Evolutionary conservation across 257 asterid species (phyloP).

Genomic region (Leonotis leonurus): DNA sequence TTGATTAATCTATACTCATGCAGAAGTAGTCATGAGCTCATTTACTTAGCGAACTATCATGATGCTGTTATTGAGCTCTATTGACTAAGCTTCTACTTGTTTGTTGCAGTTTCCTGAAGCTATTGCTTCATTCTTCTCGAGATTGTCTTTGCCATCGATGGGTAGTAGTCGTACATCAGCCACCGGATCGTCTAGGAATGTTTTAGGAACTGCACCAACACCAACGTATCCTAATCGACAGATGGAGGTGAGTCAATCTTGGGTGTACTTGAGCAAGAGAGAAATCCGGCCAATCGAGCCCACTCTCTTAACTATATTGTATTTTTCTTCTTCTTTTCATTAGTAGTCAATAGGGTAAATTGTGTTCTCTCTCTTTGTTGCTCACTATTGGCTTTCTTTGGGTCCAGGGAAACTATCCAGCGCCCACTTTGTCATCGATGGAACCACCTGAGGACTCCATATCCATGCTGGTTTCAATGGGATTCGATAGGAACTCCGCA

Average conservation of each 20-base stretch:
- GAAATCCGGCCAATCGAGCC: no score
- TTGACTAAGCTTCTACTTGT: constrained; percentile 16
- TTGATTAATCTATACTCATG: no score
- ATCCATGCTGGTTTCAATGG: constrained; percentile 75
- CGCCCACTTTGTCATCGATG: constrained; percentile 25
- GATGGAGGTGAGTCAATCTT: constrained; percentile 44
- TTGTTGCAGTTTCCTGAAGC: constrained; percentile 73
- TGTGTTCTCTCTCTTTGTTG: not conserved
- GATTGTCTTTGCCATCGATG: constrained; percentile 60
- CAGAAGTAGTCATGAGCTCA: no score
- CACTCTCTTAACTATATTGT: not conserved
- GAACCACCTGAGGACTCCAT: constrained; percentile 89
- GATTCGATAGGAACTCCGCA: constrained; percentile 82
- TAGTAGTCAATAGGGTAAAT: no score
- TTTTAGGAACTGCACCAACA: constrained; percentile 56
- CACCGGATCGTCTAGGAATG: constrained; percentile 57
- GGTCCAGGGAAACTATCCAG: constrained; percentile 48
- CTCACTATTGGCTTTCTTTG: constrained; percentile 1
- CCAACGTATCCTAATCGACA: constrained; percentile 44
- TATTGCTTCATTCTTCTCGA: constrained; percentile 70
- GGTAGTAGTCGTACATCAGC: constrained; percentile 51
- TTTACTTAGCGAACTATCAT: no score
- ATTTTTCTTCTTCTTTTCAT: not conserved
- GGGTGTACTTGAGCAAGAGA: no score
- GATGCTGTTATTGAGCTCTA: not conserved